Base-by-base conservation (phyloP, 2,329 filamentous ascomycete species). In the Cordyceps fumosorosea region DNA sequence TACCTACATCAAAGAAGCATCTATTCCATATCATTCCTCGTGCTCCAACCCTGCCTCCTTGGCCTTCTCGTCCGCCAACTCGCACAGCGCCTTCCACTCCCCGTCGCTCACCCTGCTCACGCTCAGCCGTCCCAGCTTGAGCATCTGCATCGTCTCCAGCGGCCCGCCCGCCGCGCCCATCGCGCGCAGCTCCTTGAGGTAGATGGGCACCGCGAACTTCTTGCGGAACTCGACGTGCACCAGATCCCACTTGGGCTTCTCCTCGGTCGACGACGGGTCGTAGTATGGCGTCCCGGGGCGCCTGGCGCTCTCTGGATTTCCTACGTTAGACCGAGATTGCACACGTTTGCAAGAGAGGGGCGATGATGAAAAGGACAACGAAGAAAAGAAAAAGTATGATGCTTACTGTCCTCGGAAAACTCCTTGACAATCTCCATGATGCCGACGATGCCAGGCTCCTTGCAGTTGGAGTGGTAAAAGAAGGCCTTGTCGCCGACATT, bases 381-480 rank as follows among this genome's bases (percentile, higher is more conserved):
- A 6, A n/a, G 56, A 29, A 7, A 7, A 22, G 20, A 59, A 45
- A 34, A 2, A 7, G 44, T 10, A 22, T 29, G 3, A 12, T 32
- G 75, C 83, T 68, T 76, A 90, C 89, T 77, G 69, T 99, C 95
- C 10, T 90, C 83, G 2, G 88, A 88, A 67, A 91, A 89, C 71
- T 96, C 93, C 66, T 85, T 82, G 18, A 96, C 92, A 65, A 99
- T 89, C 69, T 95, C 89, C 89, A 96, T 93, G 20, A 88, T 84
- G 1, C 93, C 93, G 1, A 88, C 91, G 54, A 98, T 91, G 2
- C 90, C 93, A 0, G 93, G 92, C 26, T 88, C 84, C 72, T 96
- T 96, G 76, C 90, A 95, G 69, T 95, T 96, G 53, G 90, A 96
- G 75, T 97, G 93, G 72, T 98, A 98, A 78, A 99, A 98, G 77